A percentile compares a stretch with the other conserved stretches of the same genome.
phyloP scores from a whole-genome alignment of 129 eudicot genomes.

The Flaveria trinervia region DNA sequence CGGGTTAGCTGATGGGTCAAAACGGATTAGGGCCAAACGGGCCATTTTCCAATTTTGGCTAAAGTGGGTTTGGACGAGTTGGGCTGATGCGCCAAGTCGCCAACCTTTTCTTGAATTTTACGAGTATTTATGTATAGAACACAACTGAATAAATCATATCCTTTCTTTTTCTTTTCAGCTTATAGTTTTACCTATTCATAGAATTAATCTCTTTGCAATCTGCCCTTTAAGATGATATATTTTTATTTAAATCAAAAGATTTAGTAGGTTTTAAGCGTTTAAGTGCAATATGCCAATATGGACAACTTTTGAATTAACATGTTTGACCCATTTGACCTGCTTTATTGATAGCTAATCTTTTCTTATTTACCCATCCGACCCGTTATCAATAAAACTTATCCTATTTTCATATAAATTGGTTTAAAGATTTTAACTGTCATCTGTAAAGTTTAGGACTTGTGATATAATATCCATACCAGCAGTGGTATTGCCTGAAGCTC shows the following conservation, averaged over 20 bases:
- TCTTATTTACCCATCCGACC: background rate
- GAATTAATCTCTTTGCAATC: background rate
- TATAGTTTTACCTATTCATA: background rate
- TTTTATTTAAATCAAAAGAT: background rate
- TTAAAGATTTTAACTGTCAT: background rate
- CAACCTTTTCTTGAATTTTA: background rate
- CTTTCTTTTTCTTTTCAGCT: background rate
- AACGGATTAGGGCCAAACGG: background rate
- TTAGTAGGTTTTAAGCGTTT: background rate
- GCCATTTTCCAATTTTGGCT: background rate
- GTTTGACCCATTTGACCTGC: background rate
- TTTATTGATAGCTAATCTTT: background rate
- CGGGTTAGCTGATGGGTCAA: background rate
- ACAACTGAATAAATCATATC: background rate
- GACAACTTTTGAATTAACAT: background rate
- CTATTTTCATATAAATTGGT: background rate
- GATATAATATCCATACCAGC: constrained; percentile 37
- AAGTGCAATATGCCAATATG: background rate
- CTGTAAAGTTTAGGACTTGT: background rate
- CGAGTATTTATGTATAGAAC: background rate
- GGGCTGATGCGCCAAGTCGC: background rate
- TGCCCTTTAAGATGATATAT: background rate
- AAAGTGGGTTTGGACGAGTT: background rate
- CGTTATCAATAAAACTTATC: background rate
- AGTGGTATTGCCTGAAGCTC: constrained; percentile 51